Base-by-base conservation (phyloP, 2,329 filamentous ascomycete species). In the Daldinia sp. region DNA sequence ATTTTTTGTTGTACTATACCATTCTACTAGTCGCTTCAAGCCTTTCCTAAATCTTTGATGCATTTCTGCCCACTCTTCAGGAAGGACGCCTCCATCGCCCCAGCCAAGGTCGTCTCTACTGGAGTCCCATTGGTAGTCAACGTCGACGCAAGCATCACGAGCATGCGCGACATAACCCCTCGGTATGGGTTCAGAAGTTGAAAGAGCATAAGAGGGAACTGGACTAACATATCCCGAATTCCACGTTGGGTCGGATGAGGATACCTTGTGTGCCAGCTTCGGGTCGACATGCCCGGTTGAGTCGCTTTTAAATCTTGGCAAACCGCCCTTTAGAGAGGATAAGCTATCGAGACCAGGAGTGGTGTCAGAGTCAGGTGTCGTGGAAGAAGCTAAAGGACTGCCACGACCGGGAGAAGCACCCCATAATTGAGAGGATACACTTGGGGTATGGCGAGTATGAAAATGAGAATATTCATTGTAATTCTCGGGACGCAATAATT, bases 61-160 rank as follows among this genome's bases (percentile, higher is more conserved):
- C 95, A 99, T 98, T 3, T 88, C 83, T 27, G 92, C 91, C 95
- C 95, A 99, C 77, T 98, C 95, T 77, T 99, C 95, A 0, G 92
- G 93, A 70, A 92, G 91, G 41, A 90, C 85, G 35, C 94, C 95
- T 8, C 94, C 94, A 71, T 93, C 89, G 5, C 94, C 94, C 91
- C 95, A 98, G 65, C 89, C 83, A 41, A 92, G 83, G 0, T 91
- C 87, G 2, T 85, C 80, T 11, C 91, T 85, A 83, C 94, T 94
- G 62, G 94, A 97, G 73, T 99, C 94, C 94, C 95, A 99, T 71
- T 94, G 91, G 72, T 92, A 96, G 77, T 99, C 95, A n/a, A 97
- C 84, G 51, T 91, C 85, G 4, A 92, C 83, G 73, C 93, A 98
- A 10, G 90, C 87, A 74, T 98, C 93, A 64, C 93, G 87, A 7